Percentiles rank a stretch among this genome's conserved stretches.
phyloP scores from a whole-genome alignment of 495 filamentous ascomycete genomes.

The Penicillium macrosclerotiorum region DNA sequence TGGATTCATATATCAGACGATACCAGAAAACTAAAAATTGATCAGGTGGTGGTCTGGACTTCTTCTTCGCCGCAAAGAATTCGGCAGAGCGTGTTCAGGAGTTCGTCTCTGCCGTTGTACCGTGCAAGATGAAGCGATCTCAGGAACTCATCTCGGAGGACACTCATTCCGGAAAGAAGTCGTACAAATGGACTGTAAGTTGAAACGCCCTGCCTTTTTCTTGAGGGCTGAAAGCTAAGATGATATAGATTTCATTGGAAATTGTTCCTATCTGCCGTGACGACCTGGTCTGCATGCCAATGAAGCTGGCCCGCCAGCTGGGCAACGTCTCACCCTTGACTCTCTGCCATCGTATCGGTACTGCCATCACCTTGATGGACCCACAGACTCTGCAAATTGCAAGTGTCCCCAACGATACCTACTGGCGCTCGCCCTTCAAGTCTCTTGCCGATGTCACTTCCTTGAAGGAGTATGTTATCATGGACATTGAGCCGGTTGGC shows the following conservation, averaged over 20 bases:
- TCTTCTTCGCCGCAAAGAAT: conserved; percentile 85
- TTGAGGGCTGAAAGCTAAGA: too few species aligned
- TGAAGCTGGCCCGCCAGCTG: conserved; percentile 77
- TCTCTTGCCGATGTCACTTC: conserved; percentile 81
- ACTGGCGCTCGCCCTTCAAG: conserved; percentile 85
- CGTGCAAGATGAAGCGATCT: conserved; percentile 76
- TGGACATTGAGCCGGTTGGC: conserved; percentile 87
- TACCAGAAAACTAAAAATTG: too few species aligned
- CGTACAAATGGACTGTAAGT: conserved; percentile 83
- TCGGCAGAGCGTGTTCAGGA: too few species aligned
- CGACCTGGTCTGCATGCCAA: conserved; percentile 87
- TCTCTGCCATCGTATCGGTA: conserved; percentile 87
- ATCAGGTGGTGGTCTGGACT: conserved; percentile 96
- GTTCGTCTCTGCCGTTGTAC: too few species aligned
- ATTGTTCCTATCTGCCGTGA: conserved; percentile 95
- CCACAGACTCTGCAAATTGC: conserved; percentile 86
- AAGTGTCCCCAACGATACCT: conserved; percentile 74
- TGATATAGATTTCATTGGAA: conserved; percentile 76
- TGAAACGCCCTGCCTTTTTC: too few species aligned
- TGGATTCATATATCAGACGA: too few species aligned
- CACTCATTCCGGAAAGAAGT: conserved; percentile 82
- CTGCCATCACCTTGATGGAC: conserved; percentile 84
- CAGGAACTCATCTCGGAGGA: conserved; percentile 92
- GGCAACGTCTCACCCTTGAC: conserved; percentile 83
- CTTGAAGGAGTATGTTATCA: conserved; percentile 86